Base-by-base conservation (phyloP, 1,284 basidiomycete genomes). In the Sporisorium reilianum region DNA sequence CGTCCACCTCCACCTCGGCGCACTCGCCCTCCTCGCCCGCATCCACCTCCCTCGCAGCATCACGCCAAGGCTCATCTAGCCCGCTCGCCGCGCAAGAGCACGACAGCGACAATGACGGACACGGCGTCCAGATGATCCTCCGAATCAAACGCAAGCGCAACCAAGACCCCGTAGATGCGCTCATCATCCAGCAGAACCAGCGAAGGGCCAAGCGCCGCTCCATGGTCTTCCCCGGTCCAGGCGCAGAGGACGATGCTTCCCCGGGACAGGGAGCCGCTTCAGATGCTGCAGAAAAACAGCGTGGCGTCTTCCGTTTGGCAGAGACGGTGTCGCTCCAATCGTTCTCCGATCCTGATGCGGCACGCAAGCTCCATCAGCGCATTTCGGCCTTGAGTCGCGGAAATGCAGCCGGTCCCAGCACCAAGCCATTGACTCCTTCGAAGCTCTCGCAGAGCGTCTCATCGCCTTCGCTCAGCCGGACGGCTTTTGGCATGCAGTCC, bases 111-210 rank as follows among this genome's bases (percentile, higher is more conserved):
- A 46, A 55, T 46, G 65, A 68, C 11, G 51, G 40, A 0, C 55
- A 63, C 0, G 58, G 59, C 2, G 45, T 62, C 5, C 75, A 73
- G 45, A 69, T 77, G 54, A 77, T 83, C 28, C 61, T 83, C n/a
- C 58, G 81, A 28, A 81, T 83, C 52, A 83, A 83, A 52, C 63
- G 81, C 12, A 83, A 83, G 41, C 60, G 81, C 23, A 67, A 73
- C 28, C 72, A 79, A 30, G 79, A 80, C 36, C 80, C 80, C 12
- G 74, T 82, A 7, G 79, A 80, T 59, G 80, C 80, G 0, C 75
- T 83, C 59, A 64, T 77, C 41, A 78, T 81, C 50, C 61, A 78
- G 25, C 66, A 71, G 48, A 66, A 60, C 49, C 62, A 77, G 48
- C 58, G 74, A 1, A 53, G 64, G 7, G 40, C 51, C 23, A 71